Percentiles rank a stretch among this genome's conserved stretches.
These are phyloP conservation scores for Aspergillus avenaceus DNA, from an alignment of 495 filamentous ascomycete species.

Conservation along the genomic window DNA sequence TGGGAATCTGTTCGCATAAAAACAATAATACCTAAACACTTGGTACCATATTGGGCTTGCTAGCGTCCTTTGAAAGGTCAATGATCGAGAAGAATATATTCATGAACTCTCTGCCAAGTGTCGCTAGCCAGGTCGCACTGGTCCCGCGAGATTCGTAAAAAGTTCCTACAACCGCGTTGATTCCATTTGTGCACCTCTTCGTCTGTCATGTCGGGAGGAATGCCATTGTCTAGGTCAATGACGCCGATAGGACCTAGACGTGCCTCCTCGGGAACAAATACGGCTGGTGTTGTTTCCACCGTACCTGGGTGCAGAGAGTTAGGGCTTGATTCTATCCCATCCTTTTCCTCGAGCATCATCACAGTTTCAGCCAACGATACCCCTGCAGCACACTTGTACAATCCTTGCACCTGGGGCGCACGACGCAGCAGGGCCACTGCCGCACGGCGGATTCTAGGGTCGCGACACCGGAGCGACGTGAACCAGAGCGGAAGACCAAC, in stretches of 20 bases:
- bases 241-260: constrained; percentile 21
- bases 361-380: constrained; percentile 14
- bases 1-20: too few relatives aligned
- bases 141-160: constrained; percentile 20
- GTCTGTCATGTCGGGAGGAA: constrained; percentile 13
- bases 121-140: constrained; percentile 9
- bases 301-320: not conserved
- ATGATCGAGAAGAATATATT: constrained; percentile 17
- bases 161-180: constrained; percentile 13
- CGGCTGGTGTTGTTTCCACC: not conserved
- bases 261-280: constrained; percentile 25
- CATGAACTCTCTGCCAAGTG: constrained; percentile 16
- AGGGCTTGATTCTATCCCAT: constrained; percentile 6
- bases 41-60: too few relatives aligned
- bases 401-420: constrained; percentile 27
- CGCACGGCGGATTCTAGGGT: constrained; percentile 22
- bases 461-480: constrained; percentile 29
- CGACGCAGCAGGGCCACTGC: constrained; percentile 24
- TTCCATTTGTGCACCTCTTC: constrained; percentile 16
- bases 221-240: constrained; percentile 20
- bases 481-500: constrained; percentile 33
- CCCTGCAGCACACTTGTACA: constrained; percentile 18
- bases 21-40: too few relatives aligned
- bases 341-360: constrained; percentile 29
- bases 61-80: too few relatives aligned